Evolutionary conservation across 768 basidiomycete species (phyloP).

Genomic region (Leccinum longicurvipes): DNA sequence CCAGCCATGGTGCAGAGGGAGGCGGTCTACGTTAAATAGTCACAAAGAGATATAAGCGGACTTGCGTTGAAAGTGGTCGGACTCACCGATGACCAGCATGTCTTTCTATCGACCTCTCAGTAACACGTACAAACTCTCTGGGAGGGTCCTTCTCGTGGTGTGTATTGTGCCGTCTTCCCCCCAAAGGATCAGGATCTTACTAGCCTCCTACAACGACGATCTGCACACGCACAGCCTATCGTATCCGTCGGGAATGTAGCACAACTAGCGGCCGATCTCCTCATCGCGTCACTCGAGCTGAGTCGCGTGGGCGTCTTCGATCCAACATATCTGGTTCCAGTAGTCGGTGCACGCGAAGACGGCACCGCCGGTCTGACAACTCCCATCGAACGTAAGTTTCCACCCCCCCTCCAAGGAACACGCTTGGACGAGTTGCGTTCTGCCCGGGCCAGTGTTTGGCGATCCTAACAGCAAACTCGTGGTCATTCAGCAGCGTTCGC

Average conservation of each 20-base stretch:
- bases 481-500: conserved; percentile 77
- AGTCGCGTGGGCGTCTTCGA: conserved; percentile 62
- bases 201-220: too few relatives aligned
- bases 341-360: conserved; percentile 70
- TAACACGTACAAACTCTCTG: conserved; percentile 24
- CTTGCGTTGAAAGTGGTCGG: too few relatives aligned
- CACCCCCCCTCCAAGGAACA: neutral
- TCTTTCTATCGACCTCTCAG: conserved; percentile 30
- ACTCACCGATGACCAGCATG: conserved; percentile 14
- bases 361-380: conserved; percentile 61
- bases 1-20: too few relatives aligned
- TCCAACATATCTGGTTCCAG: conserved; percentile 59
- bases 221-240: conserved; percentile 49
- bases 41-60: too few relatives aligned
- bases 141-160: conserved; percentile 31
- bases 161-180: neutral
- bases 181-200: neutral
- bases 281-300: conserved; percentile 65
- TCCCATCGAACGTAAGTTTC: conserved; percentile 65
- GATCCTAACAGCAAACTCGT: conserved; percentile 45
- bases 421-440: neutral
- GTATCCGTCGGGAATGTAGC: conserved; percentile 80
- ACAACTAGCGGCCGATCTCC: conserved; percentile 74
- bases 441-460: conserved; percentile 57
- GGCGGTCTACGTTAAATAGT: too few relatives aligned